These are phyloP conservation scores for Aspergillus tanneri DNA, from an alignment of 2,329 filamentous ascomycete species.

Conservation along the genomic window DNA sequence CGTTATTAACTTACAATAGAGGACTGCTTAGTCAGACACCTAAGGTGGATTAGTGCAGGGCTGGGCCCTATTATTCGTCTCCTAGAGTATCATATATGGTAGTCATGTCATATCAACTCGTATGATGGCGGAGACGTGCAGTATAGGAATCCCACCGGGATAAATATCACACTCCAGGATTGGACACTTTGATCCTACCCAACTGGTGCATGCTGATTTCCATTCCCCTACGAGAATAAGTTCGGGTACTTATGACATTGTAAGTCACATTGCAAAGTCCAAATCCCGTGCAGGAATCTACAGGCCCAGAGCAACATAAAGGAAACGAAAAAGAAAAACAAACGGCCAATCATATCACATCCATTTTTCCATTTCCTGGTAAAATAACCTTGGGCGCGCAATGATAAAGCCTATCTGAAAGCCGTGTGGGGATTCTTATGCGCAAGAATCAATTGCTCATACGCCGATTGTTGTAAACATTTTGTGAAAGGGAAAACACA, in stretches of 20 bases:
- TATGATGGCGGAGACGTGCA: no score
- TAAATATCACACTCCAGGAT: no score
- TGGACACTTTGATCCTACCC: no score
- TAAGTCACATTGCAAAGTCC: background rate
- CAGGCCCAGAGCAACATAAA: slow-evolving; percentile 8
- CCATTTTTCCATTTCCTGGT: slow-evolving; percentile 26
- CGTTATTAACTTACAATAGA: no score
- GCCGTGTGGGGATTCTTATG: slow-evolving; percentile 20
- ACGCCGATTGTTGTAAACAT: slow-evolving; percentile 23
- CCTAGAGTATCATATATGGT: no score
- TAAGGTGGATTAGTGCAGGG: no score
- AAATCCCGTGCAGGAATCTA: slow-evolving; percentile 13
- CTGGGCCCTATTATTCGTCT: no score
- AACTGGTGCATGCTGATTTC: no score
- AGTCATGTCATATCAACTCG: no score
- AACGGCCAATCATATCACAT: slow-evolving; percentile 26
- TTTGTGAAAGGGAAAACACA: slow-evolving; percentile 12
- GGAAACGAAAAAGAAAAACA: slow-evolving; percentile 1
- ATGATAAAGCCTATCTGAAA: slow-evolving; percentile 25
- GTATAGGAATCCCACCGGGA: no score
- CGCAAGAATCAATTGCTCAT: slow-evolving; percentile 26
- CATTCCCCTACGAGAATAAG: no score
- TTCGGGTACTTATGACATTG: slow-evolving; percentile 9
- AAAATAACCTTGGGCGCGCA: slow-evolving; percentile 21
- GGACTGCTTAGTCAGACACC: no score